These are phyloP conservation scores for Fusarium udum DNA, from an alignment of 2,329 filamentous ascomycete genomes.

Conservation along the genomic window DNA sequence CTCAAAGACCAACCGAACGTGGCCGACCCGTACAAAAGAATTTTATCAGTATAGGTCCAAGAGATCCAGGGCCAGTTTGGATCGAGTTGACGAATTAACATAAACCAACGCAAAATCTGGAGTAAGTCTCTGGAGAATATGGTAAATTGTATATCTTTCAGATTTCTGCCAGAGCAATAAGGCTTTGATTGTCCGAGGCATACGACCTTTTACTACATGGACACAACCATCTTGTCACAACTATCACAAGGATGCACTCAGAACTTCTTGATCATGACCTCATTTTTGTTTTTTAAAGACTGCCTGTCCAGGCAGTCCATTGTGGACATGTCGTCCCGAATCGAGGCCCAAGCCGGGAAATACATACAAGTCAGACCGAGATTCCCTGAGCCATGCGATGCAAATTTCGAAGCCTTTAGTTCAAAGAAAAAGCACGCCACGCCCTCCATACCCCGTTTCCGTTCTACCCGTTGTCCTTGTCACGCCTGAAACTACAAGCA, in stretches of 20 bases:
- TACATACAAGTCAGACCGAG: constrained; percentile 52
- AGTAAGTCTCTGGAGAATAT: not conserved
- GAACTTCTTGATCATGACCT: constrained; percentile 50
- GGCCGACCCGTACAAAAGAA: not conserved
- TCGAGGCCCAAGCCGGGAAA: constrained; percentile 51
- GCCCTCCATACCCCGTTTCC: constrained; percentile 49
- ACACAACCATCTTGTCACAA: not conserved
- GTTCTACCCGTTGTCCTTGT: constrained; percentile 48
- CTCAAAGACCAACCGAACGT: constrained; percentile 15
- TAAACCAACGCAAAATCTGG: not conserved
- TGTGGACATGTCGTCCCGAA: constrained; percentile 49
- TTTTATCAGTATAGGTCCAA: not conserved
- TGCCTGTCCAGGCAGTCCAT: constrained; percentile 47
- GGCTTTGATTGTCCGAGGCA: not conserved
- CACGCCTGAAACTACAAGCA: constrained; percentile 42
- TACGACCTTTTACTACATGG: not conserved
- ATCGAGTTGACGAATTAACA: not conserved
- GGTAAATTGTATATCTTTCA: not conserved
- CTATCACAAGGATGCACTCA: not conserved
- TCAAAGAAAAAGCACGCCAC: constrained; percentile 51
- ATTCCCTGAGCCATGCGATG: constrained; percentile 53
- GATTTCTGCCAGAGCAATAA: not conserved
- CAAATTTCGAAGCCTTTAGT: constrained; percentile 48
- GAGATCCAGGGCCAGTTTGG: not conserved
- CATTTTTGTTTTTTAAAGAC: constrained; percentile 49